Evolutionary conservation across 2,329 filamentous ascomycete species (phyloP).

Genomic region (Microdochium bolleyi): DNA sequence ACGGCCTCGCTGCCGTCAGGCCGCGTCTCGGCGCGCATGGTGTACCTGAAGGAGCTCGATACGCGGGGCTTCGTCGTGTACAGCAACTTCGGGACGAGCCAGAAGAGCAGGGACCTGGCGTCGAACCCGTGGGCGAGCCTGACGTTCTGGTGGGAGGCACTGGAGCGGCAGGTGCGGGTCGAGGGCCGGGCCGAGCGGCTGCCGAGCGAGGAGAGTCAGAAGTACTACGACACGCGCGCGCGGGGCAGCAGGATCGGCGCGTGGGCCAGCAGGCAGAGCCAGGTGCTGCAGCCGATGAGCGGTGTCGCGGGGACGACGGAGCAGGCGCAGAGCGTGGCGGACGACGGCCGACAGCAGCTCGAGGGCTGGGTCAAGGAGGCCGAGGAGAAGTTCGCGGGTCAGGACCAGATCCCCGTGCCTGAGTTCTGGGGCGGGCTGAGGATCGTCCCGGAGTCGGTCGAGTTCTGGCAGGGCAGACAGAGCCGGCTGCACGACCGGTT

Average conservation of each 20-base stretch:
- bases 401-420: conserved; percentile 79
- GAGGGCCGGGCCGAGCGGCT: conserved; percentile 70
- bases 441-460: conserved; percentile 75
- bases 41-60: conserved; percentile 96
- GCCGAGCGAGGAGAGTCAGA: conserved; percentile 61
- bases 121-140: conserved; percentile 72
- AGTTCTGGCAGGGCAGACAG: conserved; percentile 94
- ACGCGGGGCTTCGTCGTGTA: conserved; percentile 79
- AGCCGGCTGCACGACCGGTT: conserved; percentile 93
- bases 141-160: conserved; percentile 81
- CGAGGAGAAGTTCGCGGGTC: conserved; percentile 65
- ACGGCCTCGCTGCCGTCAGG: conserved; percentile 80
- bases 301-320: conserved; percentile 17
- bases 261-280: conserved; percentile 87
- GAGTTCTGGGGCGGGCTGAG: conserved; percentile 92
- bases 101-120: conserved; percentile 59
- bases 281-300: conserved; percentile 49
- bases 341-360: conserved; percentile 65
- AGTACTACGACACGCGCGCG: conserved; percentile 60
- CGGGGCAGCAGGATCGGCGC: conserved; percentile 80
- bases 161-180: conserved; percentile 86
- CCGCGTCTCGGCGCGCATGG: conserved; percentile 73
- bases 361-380: conserved; percentile 71
- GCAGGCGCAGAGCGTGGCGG: conserved; percentile 22
- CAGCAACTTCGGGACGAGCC: conserved; percentile 79